Evolutionary conservation across 176 grass and related monocot species (phyloP).

Genomic region (Lolium rigidum): DNA sequence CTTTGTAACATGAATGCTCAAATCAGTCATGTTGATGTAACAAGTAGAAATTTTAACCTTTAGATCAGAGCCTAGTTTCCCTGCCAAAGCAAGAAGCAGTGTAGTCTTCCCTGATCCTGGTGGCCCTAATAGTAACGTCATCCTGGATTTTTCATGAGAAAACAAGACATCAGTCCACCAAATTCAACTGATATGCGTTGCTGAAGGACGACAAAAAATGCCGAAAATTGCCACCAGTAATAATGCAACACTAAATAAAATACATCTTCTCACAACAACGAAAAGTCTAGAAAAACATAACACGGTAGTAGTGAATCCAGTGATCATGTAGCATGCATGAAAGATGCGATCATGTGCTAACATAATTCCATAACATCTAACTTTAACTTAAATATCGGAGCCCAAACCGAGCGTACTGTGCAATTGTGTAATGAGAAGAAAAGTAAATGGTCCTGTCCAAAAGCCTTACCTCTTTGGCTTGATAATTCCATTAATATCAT

Average conservation of each 20-base stretch:
- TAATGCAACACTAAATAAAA: not conserved
- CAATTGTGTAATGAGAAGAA: not conserved
- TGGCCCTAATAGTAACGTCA: slow-evolving; percentile 69
- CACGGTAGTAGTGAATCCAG: too few species aligned
- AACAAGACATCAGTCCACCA: not conserved
- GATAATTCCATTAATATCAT: slow-evolving; percentile 65
- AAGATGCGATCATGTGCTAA: not conserved
- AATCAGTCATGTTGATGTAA: slow-evolving; percentile 19
- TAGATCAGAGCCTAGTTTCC: slow-evolving; percentile 58
- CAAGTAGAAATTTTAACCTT: slow-evolving; percentile 43
- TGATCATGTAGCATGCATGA: too few species aligned
- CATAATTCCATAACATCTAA: not conserved
- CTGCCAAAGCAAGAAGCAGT: slow-evolving; percentile 65
- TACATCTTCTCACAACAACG: not conserved
- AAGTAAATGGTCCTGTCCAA: slow-evolving; percentile 3
- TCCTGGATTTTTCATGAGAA: slow-evolving; percentile 44
- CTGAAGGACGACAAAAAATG: too few species aligned
- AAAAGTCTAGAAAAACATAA: too few species aligned
- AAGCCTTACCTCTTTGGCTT: slow-evolving; percentile 62
- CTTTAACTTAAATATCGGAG: not conserved
- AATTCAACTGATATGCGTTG: not conserved
- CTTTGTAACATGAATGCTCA: not conserved
- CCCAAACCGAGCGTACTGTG: not conserved
- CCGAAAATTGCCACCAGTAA: not conserved
- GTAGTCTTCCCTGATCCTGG: slow-evolving; percentile 68